These are phyloP conservation scores for Populus tremula DNA, from an alignment of 345 rosid species.

Conservation along the genomic window DNA sequence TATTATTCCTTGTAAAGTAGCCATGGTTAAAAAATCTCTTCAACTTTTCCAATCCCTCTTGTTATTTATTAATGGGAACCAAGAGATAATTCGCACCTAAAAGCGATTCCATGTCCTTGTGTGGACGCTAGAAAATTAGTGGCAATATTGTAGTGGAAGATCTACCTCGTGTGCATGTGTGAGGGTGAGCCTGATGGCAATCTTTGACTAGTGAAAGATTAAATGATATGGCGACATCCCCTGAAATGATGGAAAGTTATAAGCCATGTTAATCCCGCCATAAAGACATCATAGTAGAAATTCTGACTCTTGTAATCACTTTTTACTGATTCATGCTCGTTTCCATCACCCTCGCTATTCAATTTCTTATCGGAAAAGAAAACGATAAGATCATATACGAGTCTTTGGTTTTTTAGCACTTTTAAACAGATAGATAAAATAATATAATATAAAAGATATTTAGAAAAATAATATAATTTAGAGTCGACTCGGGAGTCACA, in stretches of 20 bases:
- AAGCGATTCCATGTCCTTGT: conserved; percentile 44
- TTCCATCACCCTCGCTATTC: background rate
- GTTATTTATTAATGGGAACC: conserved; percentile 4
- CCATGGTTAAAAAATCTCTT: conserved; percentile 10
- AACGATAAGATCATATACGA: no score
- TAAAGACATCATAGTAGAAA: background rate
- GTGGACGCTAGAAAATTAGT: conserved; percentile 10
- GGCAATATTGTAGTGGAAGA: background rate
- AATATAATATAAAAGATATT: no score
- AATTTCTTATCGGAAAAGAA: background rate
- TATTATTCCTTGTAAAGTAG: conserved; percentile 1
- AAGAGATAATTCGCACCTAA: conserved; percentile 14
- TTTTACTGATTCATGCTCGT: background rate
- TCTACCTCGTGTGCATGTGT: conserved; percentile 22
- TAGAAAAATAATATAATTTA: no score
- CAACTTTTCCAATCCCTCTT: conserved; percentile 12
- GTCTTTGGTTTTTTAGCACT: no score
- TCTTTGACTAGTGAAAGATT: conserved; percentile 3
- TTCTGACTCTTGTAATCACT: background rate
- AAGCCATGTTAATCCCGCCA: background rate
- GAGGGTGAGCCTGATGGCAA: background rate
- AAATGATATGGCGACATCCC: conserved; percentile 16
- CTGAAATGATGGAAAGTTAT: conserved; percentile 30
- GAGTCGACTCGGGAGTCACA: no score
- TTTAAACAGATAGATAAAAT: no score